A percentile compares a stretch with the other conserved stretches of the same genome.
Conservation (phyloP, 2,329 filamentous ascomycete species). For the Pseudogymnoascus sp. region DNA sequence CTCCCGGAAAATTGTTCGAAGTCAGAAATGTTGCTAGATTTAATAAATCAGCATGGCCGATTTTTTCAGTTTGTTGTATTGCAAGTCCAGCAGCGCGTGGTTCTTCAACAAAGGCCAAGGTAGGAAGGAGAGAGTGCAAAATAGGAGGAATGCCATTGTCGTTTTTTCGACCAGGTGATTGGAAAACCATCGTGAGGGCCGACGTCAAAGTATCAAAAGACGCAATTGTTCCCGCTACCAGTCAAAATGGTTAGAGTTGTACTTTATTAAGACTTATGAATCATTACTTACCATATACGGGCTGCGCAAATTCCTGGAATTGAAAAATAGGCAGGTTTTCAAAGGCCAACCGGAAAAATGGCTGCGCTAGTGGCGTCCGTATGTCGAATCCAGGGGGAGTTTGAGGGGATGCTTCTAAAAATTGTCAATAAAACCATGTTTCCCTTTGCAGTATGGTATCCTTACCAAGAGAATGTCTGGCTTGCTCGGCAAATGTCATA, state of each 20-base stretch:
- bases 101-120: not conserved
- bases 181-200: not conserved
- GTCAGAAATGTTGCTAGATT: not conserved
- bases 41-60: not conserved
- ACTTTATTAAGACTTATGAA: not conserved
- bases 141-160: not conserved
- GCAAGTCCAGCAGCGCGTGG: not conserved
- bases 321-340: constrained; percentile 2
- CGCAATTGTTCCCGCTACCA: not conserved
- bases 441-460: not conserved
- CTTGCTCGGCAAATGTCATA: not conserved
- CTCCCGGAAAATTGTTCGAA: not conserved
- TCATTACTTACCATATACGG: not conserved
- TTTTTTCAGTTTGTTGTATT: not conserved
- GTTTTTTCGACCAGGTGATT: not conserved
- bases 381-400: constrained; percentile 10
- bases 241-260: not conserved
- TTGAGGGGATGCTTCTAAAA: constrained; percentile 3
- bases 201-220: not conserved
- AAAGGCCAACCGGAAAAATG: not conserved
- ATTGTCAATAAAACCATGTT: not conserved
- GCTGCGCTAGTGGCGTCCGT: not conserved
- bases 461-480: not conserved
- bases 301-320: not conserved
- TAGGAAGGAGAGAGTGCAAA: not conserved